phyloP scores from a whole-genome alignment of 495 filamentous ascomycete species.

The Aspergillus wentii region DNA sequence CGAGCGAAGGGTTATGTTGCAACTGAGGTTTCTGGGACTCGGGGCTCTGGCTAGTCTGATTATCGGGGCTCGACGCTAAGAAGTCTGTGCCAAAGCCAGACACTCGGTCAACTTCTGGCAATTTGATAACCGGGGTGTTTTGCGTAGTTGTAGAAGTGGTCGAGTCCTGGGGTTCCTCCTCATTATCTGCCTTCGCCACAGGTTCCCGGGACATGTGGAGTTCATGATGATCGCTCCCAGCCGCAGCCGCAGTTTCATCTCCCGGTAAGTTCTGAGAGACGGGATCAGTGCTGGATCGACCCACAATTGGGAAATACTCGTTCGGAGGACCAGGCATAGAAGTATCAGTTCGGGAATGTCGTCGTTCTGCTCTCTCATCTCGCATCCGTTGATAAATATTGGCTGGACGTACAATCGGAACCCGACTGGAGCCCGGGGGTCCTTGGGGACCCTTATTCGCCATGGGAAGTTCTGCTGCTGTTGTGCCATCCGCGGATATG shows the following conservation, averaged over 20 bases:
- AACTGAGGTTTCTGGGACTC: constrained; percentile 23
- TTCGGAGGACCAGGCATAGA: constrained; percentile 36
- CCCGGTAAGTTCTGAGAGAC: not conserved
- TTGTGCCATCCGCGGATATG: constrained; percentile 36
- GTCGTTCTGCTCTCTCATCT: constrained; percentile 58
- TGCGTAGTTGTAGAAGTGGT: constrained; percentile 6
- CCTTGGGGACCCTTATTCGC: not conserved
- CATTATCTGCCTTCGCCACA: not conserved
- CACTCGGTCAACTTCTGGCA: constrained; percentile 62
- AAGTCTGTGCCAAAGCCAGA: constrained; percentile 58
- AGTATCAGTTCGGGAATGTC: too few relatives aligned
- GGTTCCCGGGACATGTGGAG: not conserved
- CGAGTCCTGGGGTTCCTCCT: not conserved
- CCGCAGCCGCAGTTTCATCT: too few relatives aligned
- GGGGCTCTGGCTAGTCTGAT: constrained; percentile 7
- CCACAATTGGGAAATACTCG: not conserved
- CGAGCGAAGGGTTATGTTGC: constrained; percentile 53
- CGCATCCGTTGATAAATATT: constrained; percentile 75
- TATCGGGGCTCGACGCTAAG: constrained; percentile 9
- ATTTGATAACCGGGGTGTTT: constrained; percentile 16
- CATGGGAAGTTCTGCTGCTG: constrained; percentile 2
- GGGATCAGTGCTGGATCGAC: constrained; percentile 12
- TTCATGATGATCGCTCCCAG: not conserved
- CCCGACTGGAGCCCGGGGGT: constrained; percentile 13
- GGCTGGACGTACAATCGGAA: constrained; percentile 65